phyloP scores from a whole-genome alignment of 768 basidiomycete species.

The Auricularia auricula-judae region DNA sequence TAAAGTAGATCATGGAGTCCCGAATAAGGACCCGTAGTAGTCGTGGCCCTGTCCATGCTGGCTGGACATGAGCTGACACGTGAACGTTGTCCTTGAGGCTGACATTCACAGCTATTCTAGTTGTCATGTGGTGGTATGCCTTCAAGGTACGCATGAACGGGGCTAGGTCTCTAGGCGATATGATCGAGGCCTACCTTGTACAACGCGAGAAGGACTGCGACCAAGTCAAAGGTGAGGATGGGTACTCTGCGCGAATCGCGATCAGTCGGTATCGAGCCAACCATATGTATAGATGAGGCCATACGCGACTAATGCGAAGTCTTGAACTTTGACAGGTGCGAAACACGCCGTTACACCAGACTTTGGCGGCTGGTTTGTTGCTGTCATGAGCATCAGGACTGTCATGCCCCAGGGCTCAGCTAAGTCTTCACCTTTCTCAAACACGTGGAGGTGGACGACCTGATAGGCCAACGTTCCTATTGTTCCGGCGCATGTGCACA shows the following conservation, averaged over 20 bases:
- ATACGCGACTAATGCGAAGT: background rate
- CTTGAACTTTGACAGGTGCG: background rate
- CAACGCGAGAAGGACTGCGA: background rate
- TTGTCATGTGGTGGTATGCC: background rate
- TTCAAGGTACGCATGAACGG: background rate
- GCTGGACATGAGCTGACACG: background rate
- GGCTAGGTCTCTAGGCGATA: too few species aligned
- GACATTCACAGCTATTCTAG: background rate
- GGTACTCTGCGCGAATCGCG: background rate
- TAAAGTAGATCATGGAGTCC: background rate
- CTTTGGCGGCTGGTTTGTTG: background rate
- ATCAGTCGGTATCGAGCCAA: background rate
- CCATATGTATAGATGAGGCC: background rate
- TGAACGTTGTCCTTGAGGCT: background rate
- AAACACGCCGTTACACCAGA: background rate
- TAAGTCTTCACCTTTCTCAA: background rate
- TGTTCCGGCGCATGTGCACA: background rate
- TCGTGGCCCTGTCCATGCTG: background rate
- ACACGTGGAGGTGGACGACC: background rate
- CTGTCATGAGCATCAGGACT: background rate
- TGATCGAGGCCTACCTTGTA: background rate
- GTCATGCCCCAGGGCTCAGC: too few species aligned
- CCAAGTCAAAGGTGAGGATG: background rate
- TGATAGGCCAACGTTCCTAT: background rate
- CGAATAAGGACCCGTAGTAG: background rate